Conservation (phyloP, 2,329 filamentous ascomycete species). For the Bipolaris cookei region DNA sequence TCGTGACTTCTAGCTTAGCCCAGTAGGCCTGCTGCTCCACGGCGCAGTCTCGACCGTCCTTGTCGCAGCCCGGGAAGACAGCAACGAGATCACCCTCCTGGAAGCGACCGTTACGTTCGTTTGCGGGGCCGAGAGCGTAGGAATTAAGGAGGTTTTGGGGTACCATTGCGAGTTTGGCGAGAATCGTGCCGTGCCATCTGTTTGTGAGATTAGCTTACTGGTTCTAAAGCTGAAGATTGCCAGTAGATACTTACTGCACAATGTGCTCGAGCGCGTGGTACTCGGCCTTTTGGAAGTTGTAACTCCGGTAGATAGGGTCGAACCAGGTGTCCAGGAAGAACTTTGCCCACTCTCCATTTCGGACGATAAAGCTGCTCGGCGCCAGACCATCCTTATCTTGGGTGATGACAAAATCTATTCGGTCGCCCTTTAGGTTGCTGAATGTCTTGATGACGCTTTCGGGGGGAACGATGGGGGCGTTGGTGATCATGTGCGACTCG, state of each 20-base stretch:
- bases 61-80: conserved; percentile 75
- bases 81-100: conserved; percentile 85
- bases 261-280: conserved; percentile 78
- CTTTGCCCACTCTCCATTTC: conserved; percentile 86
- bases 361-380: conserved; percentile 77
- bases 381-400: conserved; percentile 84
- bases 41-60: conserved; percentile 68
- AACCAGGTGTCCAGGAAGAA: conserved; percentile 97
- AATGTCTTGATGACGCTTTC: conserved; percentile 98
- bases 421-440: conserved; percentile 74
- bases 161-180: conserved; percentile 87
- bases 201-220: conserved; percentile 5
- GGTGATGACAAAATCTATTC: conserved; percentile 81
- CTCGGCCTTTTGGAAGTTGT: conserved; percentile 97
- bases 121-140: conserved; percentile 62
- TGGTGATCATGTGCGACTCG: conserved; percentile 80
- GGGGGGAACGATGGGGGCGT: conserved; percentile 86
- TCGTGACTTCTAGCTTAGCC: conserved; percentile 37
- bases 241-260: conserved; percentile 52
- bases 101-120: conserved; percentile 63
- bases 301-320: conserved; percentile 88
- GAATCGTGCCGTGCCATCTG: conserved; percentile 96
- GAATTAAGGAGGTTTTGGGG: conserved; percentile 84
- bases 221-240: not conserved
- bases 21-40: conserved; percentile 68